Base-by-base conservation (phyloP, 768 basidiomycete species). In the Lentinula raphanica region DNA sequence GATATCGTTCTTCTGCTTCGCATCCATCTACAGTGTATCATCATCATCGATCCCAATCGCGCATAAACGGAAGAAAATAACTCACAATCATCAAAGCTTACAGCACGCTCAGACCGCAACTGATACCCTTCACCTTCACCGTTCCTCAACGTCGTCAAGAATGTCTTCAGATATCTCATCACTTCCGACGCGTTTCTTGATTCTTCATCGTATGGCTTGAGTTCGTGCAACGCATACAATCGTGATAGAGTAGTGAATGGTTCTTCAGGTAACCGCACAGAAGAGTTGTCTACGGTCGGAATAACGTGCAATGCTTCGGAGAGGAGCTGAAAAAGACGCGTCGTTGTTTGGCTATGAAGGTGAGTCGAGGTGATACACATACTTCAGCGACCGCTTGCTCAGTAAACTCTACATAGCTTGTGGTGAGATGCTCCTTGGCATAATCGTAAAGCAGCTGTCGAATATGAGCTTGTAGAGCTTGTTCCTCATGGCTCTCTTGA, bases 381-480 rank as follows among this genome's bases (percentile, higher is more conserved):
- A 79, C 86, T 63, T 83, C 73, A 39, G 74, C 63, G 15, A 82
- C 78, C 2, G 76, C 72, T 56, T 71, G 66, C 59, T 81, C 73
- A 3, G 86, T 87, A 63, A 79, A 82, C 13, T 73, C 66, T 44
- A 82, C 68, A 65, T 88, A 79, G 65, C 86, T 76, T 55, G 70
- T 78, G 0, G 84, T 80, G 31, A 85, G 68, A 67, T 89, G 79
- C 17, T 66, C 68, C 35, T 74, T 74, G 6, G 72, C 78, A 63
- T 88, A 89, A 40, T 78, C 73, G 28, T 81, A 70, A 28, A 88
- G 74, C 28, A 86, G 67, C 35, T 76, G 69, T 39, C 76, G 81
- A 58, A 88, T 80, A 64, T 87, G 86, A 32, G 64, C 66, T 5
- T 66, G 67, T 3, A 77, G 64, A 25, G 45, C 17, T 38, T 45